Evolutionary conservation across 129 eudicot species (phyloP).

Genomic region (sunflower (Helianthus annuus)): HanXRQr2.0-SUNRISE NC_035447.2:112030369-112030868

Average conservation of each 20-base stretch:
- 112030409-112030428: too few species aligned
- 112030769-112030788: background rate
- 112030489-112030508: too few species aligned
- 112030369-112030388: too few species aligned
- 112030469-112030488: too few species aligned
- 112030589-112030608: background rate
- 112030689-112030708: background rate
- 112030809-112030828: background rate
- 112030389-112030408: too few species aligned
- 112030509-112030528: background rate
- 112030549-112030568: conserved; percentile 1
- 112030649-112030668: background rate
- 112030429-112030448: too few species aligned
- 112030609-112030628: background rate
- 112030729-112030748: background rate
- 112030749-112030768: background rate
- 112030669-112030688: background rate
- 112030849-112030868: background rate
- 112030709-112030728: background rate
- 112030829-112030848: background rate
- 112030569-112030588: background rate
- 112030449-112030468: too few species aligned
- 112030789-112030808: background rate
- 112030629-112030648: background rate
- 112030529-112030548: background rate